Evolutionary conservation across 2,329 filamentous ascomycete genomes (phyloP).

Genomic region (Ceratocystis diversiconidia): DNA sequence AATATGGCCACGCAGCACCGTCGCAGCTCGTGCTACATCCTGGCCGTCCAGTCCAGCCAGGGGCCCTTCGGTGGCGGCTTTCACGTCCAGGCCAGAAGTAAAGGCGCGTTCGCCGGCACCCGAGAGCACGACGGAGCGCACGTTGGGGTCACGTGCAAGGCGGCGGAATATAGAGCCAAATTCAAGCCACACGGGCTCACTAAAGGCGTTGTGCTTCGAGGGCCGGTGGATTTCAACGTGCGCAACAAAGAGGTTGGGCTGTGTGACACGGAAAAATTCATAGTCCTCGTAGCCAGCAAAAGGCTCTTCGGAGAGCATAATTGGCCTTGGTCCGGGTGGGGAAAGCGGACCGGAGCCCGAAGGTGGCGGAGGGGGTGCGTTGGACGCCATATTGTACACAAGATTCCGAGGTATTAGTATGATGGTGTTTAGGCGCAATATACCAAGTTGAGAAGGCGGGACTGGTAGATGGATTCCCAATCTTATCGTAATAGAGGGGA

Average conservation of each 20-base stretch:
- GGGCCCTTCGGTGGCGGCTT: slow-evolving; percentile 41
- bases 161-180: slow-evolving; percentile 56
- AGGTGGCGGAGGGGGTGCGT: slow-evolving; percentile 3
- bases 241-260: slow-evolving; percentile 58
- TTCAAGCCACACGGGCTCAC: slow-evolving; percentile 74
- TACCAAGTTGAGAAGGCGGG: neutral
- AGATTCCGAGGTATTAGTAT: neutral
- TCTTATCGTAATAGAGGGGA: neutral
- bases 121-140: slow-evolving; percentile 66
- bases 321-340: slow-evolving; percentile 19
- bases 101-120: slow-evolving; percentile 75
- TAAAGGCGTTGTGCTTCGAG: slow-evolving; percentile 77
- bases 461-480: neutral
- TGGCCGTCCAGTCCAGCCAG: slow-evolving; percentile 25
- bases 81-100: slow-evolving; percentile 72
- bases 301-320: slow-evolving; percentile 18
- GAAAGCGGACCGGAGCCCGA: neutral
- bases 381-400: slow-evolving; percentile 5
- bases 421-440: neutral
- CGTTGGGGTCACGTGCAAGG: slow-evolving; percentile 55
- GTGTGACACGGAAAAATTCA: slow-evolving; percentile 60
- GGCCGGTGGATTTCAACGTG: slow-evolving; percentile 87
- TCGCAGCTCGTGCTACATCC: slow-evolving; percentile 53
- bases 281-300: slow-evolving; percentile 33
- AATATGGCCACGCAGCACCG: slow-evolving; percentile 51